These are phyloP conservation scores for Phytopythium delawarense DNA, from an alignment of 352 stramenopile species.

Conservation along the genomic window DNA sequence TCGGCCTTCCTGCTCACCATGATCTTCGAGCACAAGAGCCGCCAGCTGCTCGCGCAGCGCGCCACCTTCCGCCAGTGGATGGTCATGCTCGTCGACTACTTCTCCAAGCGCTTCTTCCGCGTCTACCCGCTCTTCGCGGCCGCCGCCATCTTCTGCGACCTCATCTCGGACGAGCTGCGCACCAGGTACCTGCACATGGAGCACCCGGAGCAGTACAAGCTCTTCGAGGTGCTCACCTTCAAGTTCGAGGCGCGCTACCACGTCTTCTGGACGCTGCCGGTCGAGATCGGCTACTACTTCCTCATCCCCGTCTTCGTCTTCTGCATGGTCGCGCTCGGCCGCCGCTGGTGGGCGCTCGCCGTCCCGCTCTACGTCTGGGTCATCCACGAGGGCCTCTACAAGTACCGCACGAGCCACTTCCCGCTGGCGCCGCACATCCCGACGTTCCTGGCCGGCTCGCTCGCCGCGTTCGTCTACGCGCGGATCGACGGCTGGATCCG, in stretches of 20 bases:
- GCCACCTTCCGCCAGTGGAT: slow-evolving; percentile 15
- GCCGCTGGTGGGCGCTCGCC: slow-evolving; percentile 19
- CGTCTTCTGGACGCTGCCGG: slow-evolving; percentile 47
- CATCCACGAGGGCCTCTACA: slow-evolving; percentile 14
- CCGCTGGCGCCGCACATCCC: slow-evolving; percentile 21
- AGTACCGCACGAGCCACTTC: slow-evolving; percentile 21
- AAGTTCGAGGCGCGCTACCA: slow-evolving; percentile 26
- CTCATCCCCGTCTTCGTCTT: slow-evolving; percentile 31
- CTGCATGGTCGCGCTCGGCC: slow-evolving; percentile 12
- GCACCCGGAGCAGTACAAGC: slow-evolving; percentile 18
- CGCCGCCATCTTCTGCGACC: slow-evolving; percentile 22
- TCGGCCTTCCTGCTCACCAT: slow-evolving; percentile 40
- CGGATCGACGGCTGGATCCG: slow-evolving; percentile 17
- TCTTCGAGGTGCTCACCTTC: slow-evolving; percentile 38
- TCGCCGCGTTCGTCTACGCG: slow-evolving; percentile 25
- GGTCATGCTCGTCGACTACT: slow-evolving; percentile 31
- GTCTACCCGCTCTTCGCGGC: slow-evolving; percentile 53
- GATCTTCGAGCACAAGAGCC: slow-evolving; percentile 31
- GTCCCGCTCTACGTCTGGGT: slow-evolving; percentile 18
- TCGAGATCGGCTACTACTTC: slow-evolving; percentile 45
- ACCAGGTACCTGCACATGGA: slow-evolving; percentile 20
- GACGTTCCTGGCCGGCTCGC: slow-evolving; percentile 36
- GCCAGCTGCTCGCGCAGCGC: slow-evolving; percentile 15
- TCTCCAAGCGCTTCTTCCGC: slow-evolving; percentile 45
- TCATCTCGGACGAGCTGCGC: slow-evolving; percentile 26